Conservation (phyloP, 352 stramenopile genomes). For the Peronosclerospora sorghi region DNA sequence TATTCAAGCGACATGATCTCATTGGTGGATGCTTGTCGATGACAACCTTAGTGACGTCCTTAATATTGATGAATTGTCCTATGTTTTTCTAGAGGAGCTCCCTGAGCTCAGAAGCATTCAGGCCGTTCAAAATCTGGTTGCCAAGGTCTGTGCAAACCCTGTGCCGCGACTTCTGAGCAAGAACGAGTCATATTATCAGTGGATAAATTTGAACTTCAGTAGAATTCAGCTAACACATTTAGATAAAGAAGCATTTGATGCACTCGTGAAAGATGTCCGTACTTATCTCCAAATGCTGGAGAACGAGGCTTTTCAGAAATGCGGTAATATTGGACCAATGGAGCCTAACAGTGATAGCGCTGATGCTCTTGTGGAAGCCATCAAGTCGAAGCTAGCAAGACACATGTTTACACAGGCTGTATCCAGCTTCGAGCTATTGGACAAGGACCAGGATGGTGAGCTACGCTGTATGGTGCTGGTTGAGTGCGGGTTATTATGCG, state of each 20-base stretch:
- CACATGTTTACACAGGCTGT: slow-evolving; percentile 40
- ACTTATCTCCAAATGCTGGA: slow-evolving; percentile 35
- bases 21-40: slow-evolving; percentile 17
- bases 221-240: slow-evolving; percentile 17
- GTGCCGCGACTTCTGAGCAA: slow-evolving; percentile 12
- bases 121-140: slow-evolving; percentile 38
- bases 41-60: background rate
- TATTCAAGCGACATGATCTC: slow-evolving; percentile 22
- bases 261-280: slow-evolving; percentile 34
- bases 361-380: slow-evolving; percentile 34
- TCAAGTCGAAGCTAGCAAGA: slow-evolving; percentile 49
- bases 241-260: slow-evolving; percentile 34
- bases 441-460: slow-evolving; percentile 57
- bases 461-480: background rate
- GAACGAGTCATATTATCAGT: slow-evolving; percentile 13
- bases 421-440: slow-evolving; percentile 38
- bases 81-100: slow-evolving; percentile 22
- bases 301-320: slow-evolving; percentile 25
- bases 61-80: slow-evolving; percentile 1
- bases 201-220: slow-evolving; percentile 16
- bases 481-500: background rate
- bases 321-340: slow-evolving; percentile 27
- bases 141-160: slow-evolving; percentile 22
- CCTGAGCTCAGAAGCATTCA: slow-evolving; percentile 47
- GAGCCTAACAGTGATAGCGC: slow-evolving; percentile 10